Evolutionary conservation across 176 grass and related monocot genomes (phyloP).

Genomic region (Rhipidocladum racemiflorum): DNA sequence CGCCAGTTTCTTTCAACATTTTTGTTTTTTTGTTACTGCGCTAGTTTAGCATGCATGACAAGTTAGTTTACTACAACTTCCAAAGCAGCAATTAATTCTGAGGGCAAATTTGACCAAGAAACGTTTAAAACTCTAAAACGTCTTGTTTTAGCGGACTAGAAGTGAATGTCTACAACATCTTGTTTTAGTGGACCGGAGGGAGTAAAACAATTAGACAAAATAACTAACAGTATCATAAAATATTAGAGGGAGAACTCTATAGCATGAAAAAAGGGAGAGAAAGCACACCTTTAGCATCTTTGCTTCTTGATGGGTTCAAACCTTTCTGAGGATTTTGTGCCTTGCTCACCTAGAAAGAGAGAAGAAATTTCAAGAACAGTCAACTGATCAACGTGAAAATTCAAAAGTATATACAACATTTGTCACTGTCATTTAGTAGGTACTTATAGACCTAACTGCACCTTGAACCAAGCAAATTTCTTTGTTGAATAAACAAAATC

Average conservation of each 20-base stretch:
- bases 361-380: neutral
- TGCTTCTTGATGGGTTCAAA: constrained; percentile 72
- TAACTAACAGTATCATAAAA: neutral
- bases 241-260: neutral
- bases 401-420: neutral
- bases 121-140: too few species aligned
- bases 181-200: too few species aligned
- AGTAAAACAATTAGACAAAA: neutral
- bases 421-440: neutral
- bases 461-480: neutral
- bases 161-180: too few species aligned
- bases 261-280: neutral
- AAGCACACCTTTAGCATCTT: constrained; percentile 70
- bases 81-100: too few species aligned
- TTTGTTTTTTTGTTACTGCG: too few species aligned
- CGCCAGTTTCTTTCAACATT: too few species aligned
- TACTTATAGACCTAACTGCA: constrained; percentile 1
- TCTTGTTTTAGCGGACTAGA: too few species aligned
- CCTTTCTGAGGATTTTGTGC: constrained; percentile 68
- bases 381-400: neutral
- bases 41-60: too few species aligned
- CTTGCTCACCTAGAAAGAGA: constrained; percentile 65
- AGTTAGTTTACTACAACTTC: too few species aligned
- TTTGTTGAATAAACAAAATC: neutral
- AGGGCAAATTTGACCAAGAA: too few species aligned